phyloP scores from a whole-genome alignment of 2,329 filamentous ascomycete genomes.

The Neocucurbitaria cava region DNA sequence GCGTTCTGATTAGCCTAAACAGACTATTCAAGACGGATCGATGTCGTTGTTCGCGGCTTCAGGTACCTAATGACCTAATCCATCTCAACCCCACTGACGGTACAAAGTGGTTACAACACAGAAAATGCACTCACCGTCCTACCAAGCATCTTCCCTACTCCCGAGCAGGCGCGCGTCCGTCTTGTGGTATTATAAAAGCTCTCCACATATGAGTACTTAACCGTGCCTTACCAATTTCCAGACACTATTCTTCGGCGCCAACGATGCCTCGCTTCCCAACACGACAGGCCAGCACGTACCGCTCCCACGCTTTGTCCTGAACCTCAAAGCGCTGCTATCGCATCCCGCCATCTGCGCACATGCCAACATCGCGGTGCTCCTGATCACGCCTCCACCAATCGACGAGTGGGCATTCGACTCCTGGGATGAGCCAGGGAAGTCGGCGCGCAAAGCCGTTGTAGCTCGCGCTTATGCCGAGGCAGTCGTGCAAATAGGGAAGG shows the following conservation, averaged over 20 bases:
- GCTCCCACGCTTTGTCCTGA: constrained; percentile 2
- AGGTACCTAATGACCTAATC: not conserved
- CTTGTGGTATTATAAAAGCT: constrained; percentile 1
- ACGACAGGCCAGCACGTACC: constrained; percentile 16
- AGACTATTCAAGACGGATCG: constrained; percentile 15
- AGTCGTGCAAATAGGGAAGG: not conserved
- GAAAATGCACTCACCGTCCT: constrained; percentile 9
- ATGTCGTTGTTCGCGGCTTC: constrained; percentile 13
- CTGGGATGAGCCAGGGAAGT: constrained; percentile 14
- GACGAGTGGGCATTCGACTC: constrained; percentile 1
- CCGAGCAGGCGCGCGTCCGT: constrained; percentile 5
- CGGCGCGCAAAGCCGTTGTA: constrained; percentile 13
- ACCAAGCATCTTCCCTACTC: constrained; percentile 7
- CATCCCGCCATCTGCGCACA: constrained; percentile 7
- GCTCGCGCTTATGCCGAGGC: constrained; percentile 8
- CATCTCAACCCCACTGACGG: no score
- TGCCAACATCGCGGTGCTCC: constrained; percentile 1
- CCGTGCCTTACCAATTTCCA: not conserved
- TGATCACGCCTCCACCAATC: constrained; percentile 1
- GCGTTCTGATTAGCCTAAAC: no score
- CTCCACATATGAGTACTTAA: no score
- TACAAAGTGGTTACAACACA: constrained; percentile 11
- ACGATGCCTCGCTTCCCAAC: constrained; percentile 12
- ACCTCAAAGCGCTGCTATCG: constrained; percentile 1
- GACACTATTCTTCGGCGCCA: constrained; percentile 16